These are phyloP conservation scores for Chalciporus piperatus DNA, from an alignment of 768 basidiomycete species.

Conservation along the genomic window DNA sequence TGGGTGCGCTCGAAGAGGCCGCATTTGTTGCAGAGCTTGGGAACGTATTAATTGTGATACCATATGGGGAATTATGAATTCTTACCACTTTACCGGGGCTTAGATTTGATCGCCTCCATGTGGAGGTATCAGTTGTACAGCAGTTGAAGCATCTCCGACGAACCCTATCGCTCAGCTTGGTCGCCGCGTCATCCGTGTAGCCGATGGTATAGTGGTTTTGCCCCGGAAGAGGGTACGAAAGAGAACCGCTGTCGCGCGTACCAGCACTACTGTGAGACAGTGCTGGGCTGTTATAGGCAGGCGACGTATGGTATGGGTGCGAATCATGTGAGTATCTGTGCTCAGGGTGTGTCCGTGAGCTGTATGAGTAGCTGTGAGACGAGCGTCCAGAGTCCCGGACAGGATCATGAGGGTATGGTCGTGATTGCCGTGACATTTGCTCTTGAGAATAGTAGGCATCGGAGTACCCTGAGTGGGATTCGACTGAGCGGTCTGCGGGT, in stretches of 20 bases:
- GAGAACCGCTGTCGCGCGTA: conserved; percentile 26
- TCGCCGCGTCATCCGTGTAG: conserved; percentile 76
- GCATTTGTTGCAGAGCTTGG: conserved; percentile 60
- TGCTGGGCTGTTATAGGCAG: conserved; percentile 26
- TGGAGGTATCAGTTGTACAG: conserved; percentile 80
- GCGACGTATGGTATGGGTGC: conserved; percentile 29
- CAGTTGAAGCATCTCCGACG: conserved; percentile 81
- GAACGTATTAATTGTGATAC: conserved; percentile 2
- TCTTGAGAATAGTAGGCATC: conserved; percentile 42
- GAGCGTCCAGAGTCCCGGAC: conserved; percentile 31
- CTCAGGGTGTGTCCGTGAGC: conserved; percentile 25
- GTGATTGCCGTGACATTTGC: conserved; percentile 27
- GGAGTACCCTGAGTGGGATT: conserved; percentile 31
- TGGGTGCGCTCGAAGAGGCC: conserved; percentile 81
- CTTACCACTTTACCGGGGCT: conserved; percentile 76
- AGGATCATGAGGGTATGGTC: conserved; percentile 33
- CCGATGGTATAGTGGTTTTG: conserved; percentile 39
- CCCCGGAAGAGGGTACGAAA: conserved; percentile 37
- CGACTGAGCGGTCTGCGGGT: conserved; percentile 31
- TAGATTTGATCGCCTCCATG: conserved; percentile 75
- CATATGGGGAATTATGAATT: neutral
- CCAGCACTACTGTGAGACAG: conserved; percentile 21
- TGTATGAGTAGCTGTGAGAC: conserved; percentile 36
- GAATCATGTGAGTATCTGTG: conserved; percentile 34
- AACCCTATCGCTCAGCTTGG: conserved; percentile 75